These are phyloP conservation scores for Thalassiosira livingstoniorum DNA, from an alignment of 352 stramenopile genomes.

Conservation along the genomic window DNA sequence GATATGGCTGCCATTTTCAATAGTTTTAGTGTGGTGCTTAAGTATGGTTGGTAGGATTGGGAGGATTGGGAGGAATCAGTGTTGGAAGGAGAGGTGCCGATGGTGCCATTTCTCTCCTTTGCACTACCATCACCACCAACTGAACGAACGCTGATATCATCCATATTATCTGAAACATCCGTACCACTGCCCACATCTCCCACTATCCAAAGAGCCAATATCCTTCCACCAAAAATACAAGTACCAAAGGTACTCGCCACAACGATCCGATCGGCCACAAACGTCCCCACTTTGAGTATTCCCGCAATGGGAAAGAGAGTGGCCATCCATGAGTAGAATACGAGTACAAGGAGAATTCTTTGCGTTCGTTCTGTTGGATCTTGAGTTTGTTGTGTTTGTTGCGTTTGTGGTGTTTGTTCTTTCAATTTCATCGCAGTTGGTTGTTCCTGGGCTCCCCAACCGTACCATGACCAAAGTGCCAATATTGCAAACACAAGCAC, in stretches of 20 bases:
- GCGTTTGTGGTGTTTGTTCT: too few species aligned
- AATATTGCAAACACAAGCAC: constrained; percentile 28
- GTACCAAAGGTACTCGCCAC: constrained; percentile 74
- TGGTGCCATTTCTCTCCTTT: too few species aligned
- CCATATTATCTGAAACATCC: too few species aligned
- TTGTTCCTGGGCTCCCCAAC: neutral
- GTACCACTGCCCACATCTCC: too few species aligned
- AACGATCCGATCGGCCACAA: constrained; percentile 83
- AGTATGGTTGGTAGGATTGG: neutral
- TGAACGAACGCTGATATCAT: too few species aligned
- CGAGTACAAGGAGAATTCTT: constrained; percentile 54
- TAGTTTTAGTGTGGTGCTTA: constrained; percentile 5
- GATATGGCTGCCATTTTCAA: constrained; percentile 22
- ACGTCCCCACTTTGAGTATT: constrained; percentile 84
- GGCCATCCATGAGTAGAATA: constrained; percentile 74
- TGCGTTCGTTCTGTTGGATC: constrained; percentile 36
- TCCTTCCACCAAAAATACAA: constrained; percentile 59
- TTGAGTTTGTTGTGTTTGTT: neutral
- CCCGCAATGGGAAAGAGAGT: constrained; percentile 81
- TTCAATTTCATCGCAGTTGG: neutral
- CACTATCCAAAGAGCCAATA: constrained; percentile 30
- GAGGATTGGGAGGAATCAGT: neutral
- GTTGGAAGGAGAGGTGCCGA: too few species aligned
- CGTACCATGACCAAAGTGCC: constrained; percentile 32
- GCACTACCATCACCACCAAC: too few species aligned